phyloP scores from a whole-genome alignment of 768 basidiomycete species.

The Fistulinella prunicolor region DNA sequence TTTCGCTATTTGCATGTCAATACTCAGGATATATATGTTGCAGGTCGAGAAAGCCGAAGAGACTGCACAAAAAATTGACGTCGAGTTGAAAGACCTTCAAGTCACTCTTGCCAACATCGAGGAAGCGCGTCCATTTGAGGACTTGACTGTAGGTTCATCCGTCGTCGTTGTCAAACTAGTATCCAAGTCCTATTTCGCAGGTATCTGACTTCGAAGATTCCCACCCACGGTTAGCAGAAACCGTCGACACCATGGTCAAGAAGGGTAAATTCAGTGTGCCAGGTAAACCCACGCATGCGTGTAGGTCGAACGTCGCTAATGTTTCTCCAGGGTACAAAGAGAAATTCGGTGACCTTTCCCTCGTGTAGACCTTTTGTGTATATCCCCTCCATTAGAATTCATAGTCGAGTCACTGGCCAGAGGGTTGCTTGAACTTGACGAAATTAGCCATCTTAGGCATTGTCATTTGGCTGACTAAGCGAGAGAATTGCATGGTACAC shows the following conservation, averaged over 20 bases:
- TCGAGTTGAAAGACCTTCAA: constrained; percentile 88
- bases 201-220: constrained; percentile 87
- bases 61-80: constrained; percentile 85
- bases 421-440: background rate
- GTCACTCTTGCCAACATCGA: constrained; percentile 95
- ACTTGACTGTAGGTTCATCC: constrained; percentile 76
- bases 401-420: background rate
- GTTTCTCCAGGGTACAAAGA: constrained; percentile 73
- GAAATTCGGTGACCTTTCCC: constrained; percentile 93
- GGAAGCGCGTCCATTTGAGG: constrained; percentile 95
- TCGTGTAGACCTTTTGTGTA: constrained; percentile 63
- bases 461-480: constrained; percentile 25
- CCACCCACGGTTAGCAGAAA: constrained; percentile 87
- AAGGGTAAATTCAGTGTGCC: constrained; percentile 99
- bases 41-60: constrained; percentile 88
- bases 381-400: constrained; percentile 22
- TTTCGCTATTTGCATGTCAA: constrained; percentile 2
- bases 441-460: too few species aligned
- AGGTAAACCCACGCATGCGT: constrained; percentile 43
- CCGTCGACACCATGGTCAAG: constrained; percentile 92
- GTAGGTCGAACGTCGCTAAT: background rate
- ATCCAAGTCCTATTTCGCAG: constrained; percentile 38
- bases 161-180: background rate
- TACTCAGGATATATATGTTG: background rate
- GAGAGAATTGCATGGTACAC: background rate